A percentile compares a stretch with the other conserved stretches of the same genome.
Evolutionary conservation across 2,329 filamentous ascomycete species (phyloP).

Genomic region (Aspergillus sp.): DNA sequence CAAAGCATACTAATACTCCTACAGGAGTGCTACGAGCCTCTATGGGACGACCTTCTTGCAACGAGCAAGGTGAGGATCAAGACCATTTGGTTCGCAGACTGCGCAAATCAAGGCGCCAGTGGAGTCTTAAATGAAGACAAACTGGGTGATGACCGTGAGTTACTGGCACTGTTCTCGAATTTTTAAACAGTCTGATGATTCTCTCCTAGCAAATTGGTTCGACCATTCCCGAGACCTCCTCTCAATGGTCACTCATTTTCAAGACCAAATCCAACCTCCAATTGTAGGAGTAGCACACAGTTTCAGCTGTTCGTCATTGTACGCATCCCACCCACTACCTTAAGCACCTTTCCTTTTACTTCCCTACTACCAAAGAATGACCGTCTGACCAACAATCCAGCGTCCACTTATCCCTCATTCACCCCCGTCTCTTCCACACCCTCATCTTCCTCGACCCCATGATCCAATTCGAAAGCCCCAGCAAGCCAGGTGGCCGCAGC

Average conservation of each 20-base stretch:
- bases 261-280: conserved; percentile 44
- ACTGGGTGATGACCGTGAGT: conserved; percentile 75
- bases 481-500: neutral
- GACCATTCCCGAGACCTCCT: conserved; percentile 78
- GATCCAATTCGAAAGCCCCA: neutral
- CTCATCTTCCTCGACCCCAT: conserved; percentile 72
- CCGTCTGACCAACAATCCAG: neutral
- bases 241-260: conserved; percentile 42
- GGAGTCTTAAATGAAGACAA: conserved; percentile 69
- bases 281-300: conserved; percentile 79
- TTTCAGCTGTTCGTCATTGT: conserved; percentile 70
- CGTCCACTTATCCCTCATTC: conserved; percentile 66
- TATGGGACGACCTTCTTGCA: conserved; percentile 74
- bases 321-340: neutral
- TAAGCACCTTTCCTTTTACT: neutral
- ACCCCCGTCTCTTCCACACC: conserved; percentile 72
- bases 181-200: conserved; percentile 53
- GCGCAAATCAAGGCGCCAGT: conserved; percentile 73
- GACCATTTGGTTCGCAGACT: conserved; percentile 79
- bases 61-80: conserved; percentile 61
- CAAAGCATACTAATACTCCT: neutral
- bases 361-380: neutral
- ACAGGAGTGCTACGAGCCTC: conserved; percentile 80
- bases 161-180: too few relatives aligned
- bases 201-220: conserved; percentile 28